A percentile compares a stretch with the other conserved stretches of the same genome.
Conservation (phyloP, 2,329 filamentous ascomycete genomes). For the Coniochaeta sp. region DNA sequence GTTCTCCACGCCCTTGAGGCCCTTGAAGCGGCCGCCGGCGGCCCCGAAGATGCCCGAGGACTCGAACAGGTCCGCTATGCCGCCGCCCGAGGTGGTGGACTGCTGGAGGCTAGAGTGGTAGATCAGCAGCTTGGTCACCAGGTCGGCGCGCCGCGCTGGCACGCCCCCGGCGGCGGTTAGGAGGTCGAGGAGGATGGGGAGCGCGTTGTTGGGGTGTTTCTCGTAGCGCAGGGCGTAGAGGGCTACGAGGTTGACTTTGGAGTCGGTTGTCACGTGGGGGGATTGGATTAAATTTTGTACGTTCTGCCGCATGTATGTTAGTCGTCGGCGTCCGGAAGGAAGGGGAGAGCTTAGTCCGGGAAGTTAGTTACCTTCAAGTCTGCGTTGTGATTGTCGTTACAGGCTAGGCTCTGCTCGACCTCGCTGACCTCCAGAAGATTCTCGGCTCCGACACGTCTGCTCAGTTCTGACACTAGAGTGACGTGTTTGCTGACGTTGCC, state of each 20-base stretch:
- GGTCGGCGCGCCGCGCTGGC: slow-evolving; percentile 64
- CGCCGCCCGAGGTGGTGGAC: slow-evolving; percentile 59
- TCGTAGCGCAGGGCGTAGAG: slow-evolving; percentile 94
- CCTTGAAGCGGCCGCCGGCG: slow-evolving; percentile 82
- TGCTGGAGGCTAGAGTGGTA: slow-evolving; percentile 86
- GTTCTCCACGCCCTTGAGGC: slow-evolving; percentile 94
- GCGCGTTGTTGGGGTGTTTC: slow-evolving; percentile 74
- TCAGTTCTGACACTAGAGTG: slow-evolving; percentile 88
- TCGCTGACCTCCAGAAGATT: slow-evolving; percentile 93
- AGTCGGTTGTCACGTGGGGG: slow-evolving; percentile 66
- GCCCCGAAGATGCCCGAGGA: slow-evolving; percentile 85
- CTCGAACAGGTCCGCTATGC: slow-evolving; percentile 88
- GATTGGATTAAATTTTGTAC: slow-evolving; percentile 82
- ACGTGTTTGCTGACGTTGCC: slow-evolving; percentile 99
- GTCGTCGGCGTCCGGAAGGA: not conserved
- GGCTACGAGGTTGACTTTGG: slow-evolving; percentile 83
- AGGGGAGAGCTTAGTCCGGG: not conserved
- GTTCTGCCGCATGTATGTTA: slow-evolving; percentile 40
- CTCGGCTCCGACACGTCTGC: slow-evolving; percentile 76
- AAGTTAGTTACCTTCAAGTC: slow-evolving; percentile 71
- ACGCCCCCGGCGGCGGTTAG: slow-evolving; percentile 79
- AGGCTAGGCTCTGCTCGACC: slow-evolving; percentile 91
- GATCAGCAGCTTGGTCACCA: slow-evolving; percentile 73
- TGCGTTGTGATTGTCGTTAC: slow-evolving; percentile 86
- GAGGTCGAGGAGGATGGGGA: slow-evolving; percentile 80